Evolutionary conservation across 129 eudicot genomes (phyloP), one percentile per base, ranked within the genome.

Genomic region (Lactuca saligna): DNA sequence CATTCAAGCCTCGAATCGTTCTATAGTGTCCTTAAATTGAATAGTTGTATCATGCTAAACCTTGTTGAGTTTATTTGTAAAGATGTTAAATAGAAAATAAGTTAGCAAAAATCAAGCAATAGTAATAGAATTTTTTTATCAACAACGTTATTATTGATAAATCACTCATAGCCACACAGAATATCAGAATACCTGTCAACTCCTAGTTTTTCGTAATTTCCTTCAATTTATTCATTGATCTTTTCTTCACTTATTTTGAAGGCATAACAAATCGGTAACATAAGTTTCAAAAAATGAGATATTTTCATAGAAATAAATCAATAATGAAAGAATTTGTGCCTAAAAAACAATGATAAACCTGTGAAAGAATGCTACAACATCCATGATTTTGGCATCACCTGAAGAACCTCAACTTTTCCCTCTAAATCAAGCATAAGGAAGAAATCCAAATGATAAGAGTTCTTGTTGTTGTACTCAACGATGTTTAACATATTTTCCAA

Each of bases 11-110:
- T 93, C 98, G 38, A 93, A 93, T 66, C 87, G 86, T 75, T 61
- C 70, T 61, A 93, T 89, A 71, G 86, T 95, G 60, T 93, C 95
- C 2, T 69, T 58, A 78, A 93, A 93, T 6, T 82, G 82, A 71
- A 93, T 84, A 39, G 97, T 95, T 72, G 98, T 87, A 78, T 93
- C 96, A 76, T 89, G 98, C 98, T 97, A 93, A 35, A 93, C 98
- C 63, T 97, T 93, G 90, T 74, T 38, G 62, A 79, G 42, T 48
- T 44, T 44, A 3, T 44, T 41, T 41, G 12, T 3, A 33, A 33
- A 59, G 44, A 33, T 34, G 10, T 60, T 34, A 14, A 60, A 6
- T 7, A 34, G 25, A 60, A 60, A 33, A 60, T 6, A 34, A 34
- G 34, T n/a, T 35, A 60, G 15, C 48, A 25, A 25, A 46, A 41